phyloP scores from a whole-genome alignment of 2,329 filamentous ascomycete species.

The Botrytis byssoidea region DNA sequence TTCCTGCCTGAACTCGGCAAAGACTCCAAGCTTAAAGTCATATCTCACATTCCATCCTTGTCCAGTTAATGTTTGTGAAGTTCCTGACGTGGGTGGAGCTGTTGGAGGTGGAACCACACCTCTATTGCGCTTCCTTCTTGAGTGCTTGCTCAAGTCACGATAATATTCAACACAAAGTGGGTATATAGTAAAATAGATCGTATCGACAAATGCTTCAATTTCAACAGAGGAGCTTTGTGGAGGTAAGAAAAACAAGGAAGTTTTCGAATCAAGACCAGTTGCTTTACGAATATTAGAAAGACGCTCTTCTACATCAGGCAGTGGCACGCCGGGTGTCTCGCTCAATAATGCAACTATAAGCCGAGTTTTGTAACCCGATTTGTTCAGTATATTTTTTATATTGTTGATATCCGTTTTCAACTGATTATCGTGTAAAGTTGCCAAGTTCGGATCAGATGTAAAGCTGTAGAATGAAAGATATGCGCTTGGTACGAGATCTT shows the following conservation, averaged over 20 bases:
- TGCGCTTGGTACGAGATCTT: conserved; percentile 75
- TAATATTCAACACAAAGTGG: conserved; percentile 84
- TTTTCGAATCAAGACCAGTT: conserved; percentile 78
- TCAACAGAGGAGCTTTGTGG: conserved; percentile 70
- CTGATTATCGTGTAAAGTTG: conserved; percentile 79
- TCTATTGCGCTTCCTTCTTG: conserved; percentile 81
- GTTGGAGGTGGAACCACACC: conserved; percentile 77
- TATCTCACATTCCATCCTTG: conserved; percentile 93
- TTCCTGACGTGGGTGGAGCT: conserved; percentile 76
- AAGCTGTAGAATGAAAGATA: conserved; percentile 80
- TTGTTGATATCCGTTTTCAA: conserved; percentile 83
- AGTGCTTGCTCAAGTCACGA: conserved; percentile 87
- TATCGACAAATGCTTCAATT: conserved; percentile 69
- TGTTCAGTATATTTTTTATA: conserved; percentile 64
- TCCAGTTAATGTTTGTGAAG: conserved; percentile 79
- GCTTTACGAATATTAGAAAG: conserved; percentile 75
- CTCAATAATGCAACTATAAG: conserved; percentile 76
- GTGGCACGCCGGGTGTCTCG: conserved; percentile 59
- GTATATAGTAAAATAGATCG: conserved; percentile 70
- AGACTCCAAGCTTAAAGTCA: conserved; percentile 87
- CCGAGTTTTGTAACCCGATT: conserved; percentile 74
- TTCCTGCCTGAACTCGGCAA: conserved; percentile 91
- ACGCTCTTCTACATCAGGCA: conserved; percentile 68
- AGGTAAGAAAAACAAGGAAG: conserved; percentile 76
- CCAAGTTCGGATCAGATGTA: conserved; percentile 67